Conservation (phyloP, 768 basidiomycete species). For the Infundibulicybe gibba region DNA sequence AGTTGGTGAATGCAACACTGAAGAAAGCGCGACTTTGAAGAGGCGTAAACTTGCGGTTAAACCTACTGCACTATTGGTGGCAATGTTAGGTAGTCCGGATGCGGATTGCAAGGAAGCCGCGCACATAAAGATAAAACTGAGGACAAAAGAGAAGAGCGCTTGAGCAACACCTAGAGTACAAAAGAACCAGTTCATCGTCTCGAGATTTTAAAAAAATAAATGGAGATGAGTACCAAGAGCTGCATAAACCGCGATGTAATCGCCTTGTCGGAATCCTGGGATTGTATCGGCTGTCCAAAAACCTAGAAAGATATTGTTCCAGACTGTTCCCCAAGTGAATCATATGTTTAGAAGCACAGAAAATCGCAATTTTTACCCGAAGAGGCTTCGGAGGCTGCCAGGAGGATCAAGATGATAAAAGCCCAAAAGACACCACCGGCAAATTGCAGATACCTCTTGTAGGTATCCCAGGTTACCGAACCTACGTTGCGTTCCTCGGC, state of each 20-base stretch:
- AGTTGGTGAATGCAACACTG: conserved; percentile 55
- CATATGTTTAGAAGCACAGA: background rate
- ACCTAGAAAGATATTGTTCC: conserved; percentile 65
- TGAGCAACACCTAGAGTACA: conserved; percentile 35
- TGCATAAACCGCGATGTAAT: conserved; percentile 66
- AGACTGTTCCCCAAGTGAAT: conserved; percentile 36
- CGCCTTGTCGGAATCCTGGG: conserved; percentile 47
- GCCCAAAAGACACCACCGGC: conserved; percentile 48
- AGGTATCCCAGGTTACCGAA: conserved; percentile 45
- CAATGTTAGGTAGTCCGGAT: background rate
- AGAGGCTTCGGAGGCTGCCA: conserved; percentile 45
- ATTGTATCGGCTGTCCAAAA: conserved; percentile 70
- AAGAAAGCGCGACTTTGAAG: conserved; percentile 50
- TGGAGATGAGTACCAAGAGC: conserved; percentile 29
- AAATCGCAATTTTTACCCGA: conserved; percentile 31
- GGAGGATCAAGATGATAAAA: conserved; percentile 38
- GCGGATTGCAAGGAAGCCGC: conserved; percentile 8
- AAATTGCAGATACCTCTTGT: conserved; percentile 40
- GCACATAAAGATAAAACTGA: conserved; percentile 49
- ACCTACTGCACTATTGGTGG: conserved; percentile 23
- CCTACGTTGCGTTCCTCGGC: conserved; percentile 56
- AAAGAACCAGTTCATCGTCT: background rate
- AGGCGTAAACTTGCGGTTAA: conserved; percentile 41
- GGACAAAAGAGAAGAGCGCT: conserved; percentile 46
- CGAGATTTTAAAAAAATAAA: background rate